phyloP scores from a whole-genome alignment of 257 asterid species.

The Ilex asprella region DNA sequence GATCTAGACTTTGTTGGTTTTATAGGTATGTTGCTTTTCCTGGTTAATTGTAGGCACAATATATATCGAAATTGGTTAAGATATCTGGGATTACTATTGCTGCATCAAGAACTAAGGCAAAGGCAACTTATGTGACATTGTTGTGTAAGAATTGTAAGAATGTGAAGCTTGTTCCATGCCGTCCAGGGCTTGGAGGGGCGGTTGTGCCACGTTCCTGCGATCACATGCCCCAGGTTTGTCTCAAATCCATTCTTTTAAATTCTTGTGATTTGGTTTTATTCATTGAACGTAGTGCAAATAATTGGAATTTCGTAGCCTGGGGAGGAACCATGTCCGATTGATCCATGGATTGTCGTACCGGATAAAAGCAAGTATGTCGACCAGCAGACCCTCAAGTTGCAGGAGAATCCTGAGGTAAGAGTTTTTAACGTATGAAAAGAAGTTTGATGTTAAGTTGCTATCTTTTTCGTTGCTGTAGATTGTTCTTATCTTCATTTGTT shows the following conservation, averaged over 20 bases:
- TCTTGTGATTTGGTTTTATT: conserved; percentile 2
- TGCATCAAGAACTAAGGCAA: conserved; percentile 96
- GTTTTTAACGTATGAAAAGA: conserved; percentile 4
- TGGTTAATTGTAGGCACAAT: conserved; percentile 60
- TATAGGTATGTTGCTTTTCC: neutral
- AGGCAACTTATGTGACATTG: conserved; percentile 89
- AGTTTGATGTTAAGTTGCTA: neutral
- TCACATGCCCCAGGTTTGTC: conserved; percentile 71
- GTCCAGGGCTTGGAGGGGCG: conserved; percentile 99
- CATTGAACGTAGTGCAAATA: conserved; percentile 1
- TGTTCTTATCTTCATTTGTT: conserved; percentile 12
- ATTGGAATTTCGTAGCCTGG: conserved; percentile 41
- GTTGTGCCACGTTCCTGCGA: conserved; percentile 93
- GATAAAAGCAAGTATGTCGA: conserved; percentile 93
- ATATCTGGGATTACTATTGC: conserved; percentile 94
- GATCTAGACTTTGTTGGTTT: conserved; percentile 1
- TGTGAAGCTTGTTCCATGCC: conserved; percentile 84
- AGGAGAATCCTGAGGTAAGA: conserved; percentile 93
- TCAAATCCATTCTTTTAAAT: neutral
- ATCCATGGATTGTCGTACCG: conserved; percentile 90
- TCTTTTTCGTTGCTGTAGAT: neutral
- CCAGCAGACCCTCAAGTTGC: conserved; percentile 87
- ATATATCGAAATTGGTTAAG: conserved; percentile 81
- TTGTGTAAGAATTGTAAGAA: conserved; percentile 88
- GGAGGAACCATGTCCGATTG: conserved; percentile 85